Evolutionary conservation across 2,329 filamentous ascomycete genomes (phyloP), one percentile per base, ranked within the genome.

Genomic region (Penicillium corylophilum): DNA sequence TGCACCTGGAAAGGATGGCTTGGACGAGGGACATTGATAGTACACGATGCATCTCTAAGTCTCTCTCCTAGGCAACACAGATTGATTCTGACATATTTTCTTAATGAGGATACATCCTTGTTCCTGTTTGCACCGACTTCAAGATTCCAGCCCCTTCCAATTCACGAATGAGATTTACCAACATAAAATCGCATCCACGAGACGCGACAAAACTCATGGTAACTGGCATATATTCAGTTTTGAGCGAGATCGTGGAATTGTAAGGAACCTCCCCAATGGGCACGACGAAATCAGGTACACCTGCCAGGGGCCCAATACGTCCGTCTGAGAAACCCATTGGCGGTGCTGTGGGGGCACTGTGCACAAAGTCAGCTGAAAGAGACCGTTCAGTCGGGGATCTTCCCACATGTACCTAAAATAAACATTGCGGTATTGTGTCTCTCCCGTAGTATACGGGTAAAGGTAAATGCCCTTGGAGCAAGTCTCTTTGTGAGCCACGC

Each of bases 381-480:
- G 2, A 9, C 10, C 31, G 2, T 16, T 15, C 33, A 20, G 9
- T 29, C 15, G 6, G 33, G 15, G 39, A 4, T n/a, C 2, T 15
- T 23, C 20, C 3, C 5, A 12, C n/a, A 48, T 51, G 44, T 35
- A 51, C 45, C 35, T 28, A 10, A 51, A 54, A 42, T 64, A 64
- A 26, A 23, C 38, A 36, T 64, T 57, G 2, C 62, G 57, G 46
- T 64, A 63, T 18, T 58, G 48, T 3, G 54, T 60, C 8, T 51
- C 20, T 22, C 62, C 57, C n/a, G 28, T 51, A 6, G 51, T 54
- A 12, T 59, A 59, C 15, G 59, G 52, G 36, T 71, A 71, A 2
- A 72, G 41, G 15, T 71, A 57, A 18, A 72, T 49, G 4, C 57
- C 55, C 2, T 68, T 63, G n/a, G 69, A 71, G 54, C 70, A 73